phyloP scores from a whole-genome alignment of 768 basidiomycete genomes.

The Phaffia tasmanica region DNA sequence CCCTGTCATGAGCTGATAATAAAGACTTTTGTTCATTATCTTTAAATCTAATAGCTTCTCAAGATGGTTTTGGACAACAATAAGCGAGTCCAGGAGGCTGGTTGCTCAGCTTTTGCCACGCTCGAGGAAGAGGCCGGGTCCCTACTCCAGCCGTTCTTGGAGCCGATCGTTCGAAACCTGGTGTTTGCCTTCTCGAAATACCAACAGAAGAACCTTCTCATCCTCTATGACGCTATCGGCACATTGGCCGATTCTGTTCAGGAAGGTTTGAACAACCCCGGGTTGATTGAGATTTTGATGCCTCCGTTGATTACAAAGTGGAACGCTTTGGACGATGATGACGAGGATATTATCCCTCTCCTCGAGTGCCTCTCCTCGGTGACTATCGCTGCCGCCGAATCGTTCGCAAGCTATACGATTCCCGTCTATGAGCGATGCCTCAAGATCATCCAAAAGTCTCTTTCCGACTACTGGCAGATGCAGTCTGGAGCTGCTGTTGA shows the following conservation, averaged over 20 bases:
- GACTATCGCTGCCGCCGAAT: constrained; percentile 82
- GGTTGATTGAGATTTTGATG: constrained; percentile 90
- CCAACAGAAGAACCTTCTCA: constrained; percentile 98
- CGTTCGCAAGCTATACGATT: constrained; percentile 76
- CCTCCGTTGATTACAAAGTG: constrained; percentile 82
- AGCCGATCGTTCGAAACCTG: constrained; percentile 85
- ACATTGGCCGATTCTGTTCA: constrained; percentile 96
- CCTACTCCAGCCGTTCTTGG: constrained; percentile 82
- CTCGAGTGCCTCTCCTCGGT: constrained; percentile 98
- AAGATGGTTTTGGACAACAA: constrained; percentile 97
- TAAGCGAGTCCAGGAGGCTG: constrained; percentile 97
- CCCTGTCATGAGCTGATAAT: neutral
- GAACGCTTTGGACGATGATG: constrained; percentile 80
- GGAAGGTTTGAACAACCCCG: constrained; percentile 66
- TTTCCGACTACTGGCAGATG: constrained; percentile 75
- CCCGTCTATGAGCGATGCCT: constrained; percentile 89
- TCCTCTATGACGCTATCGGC: constrained; percentile 96
- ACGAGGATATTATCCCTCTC: constrained; percentile 83
- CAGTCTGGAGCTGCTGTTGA: constrained; percentile 74
- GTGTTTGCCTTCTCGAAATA: constrained; percentile 96
- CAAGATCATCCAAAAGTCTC: constrained; percentile 66
- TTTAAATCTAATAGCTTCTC: constrained; percentile 55
- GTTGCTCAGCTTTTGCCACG: constrained; percentile 96
- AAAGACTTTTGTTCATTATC: neutral
- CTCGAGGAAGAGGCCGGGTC: constrained; percentile 92